Base-by-base conservation (phyloP, 441 rosid genomes). In the Syzygium syzygioides region DNA sequence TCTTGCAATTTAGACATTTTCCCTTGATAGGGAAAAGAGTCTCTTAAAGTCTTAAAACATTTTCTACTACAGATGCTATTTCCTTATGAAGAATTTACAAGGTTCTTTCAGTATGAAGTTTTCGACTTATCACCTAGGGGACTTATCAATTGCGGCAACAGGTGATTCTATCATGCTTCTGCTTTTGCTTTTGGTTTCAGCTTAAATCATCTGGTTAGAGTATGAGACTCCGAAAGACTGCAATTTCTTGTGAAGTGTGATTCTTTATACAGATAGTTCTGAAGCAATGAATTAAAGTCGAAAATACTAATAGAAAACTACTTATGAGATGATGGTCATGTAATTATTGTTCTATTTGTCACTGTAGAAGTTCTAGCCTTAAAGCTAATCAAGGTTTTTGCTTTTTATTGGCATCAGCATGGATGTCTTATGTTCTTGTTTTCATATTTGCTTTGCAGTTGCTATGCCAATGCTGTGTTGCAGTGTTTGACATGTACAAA, bases 391-490 rank as follows among this genome's bases (percentile, higher is more conserved):
- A 45, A 86, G 32, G n/a, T 71, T 41, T 62, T 88, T 88, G 2
- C 48, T 79, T 87, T 85, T 86, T 68, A 87, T 87, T 45, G 59
- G 52, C 52, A 76, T 37, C 83, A 23, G 83, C 52, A 76, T 76
- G 64, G 25, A 32, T 85, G 25, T 85, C 87, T 85, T 56, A 85
- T 55, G 50, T 59, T 45, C 85, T 48, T 85, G 87, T 28, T 26
- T 85, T 86, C 48, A 48, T 59, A 87, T 88, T 41, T 89, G 30
- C 91, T 84, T 87, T 90, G 94, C 98, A 97, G 98, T 89, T 97
- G 99, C 94, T 96, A 96, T 92, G 99, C 99, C 55, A 97, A 97
- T 92, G 98, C 99, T 50, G 98, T 96, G 87, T 93, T 97, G 93
- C 99, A 97, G 90, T 96, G 98, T 89, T 90, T 96, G 92, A 93